Evolutionary conservation across 108 stramenopile genomes (phyloP).

Genomic region (Schizochytrium sp.): DNA sequence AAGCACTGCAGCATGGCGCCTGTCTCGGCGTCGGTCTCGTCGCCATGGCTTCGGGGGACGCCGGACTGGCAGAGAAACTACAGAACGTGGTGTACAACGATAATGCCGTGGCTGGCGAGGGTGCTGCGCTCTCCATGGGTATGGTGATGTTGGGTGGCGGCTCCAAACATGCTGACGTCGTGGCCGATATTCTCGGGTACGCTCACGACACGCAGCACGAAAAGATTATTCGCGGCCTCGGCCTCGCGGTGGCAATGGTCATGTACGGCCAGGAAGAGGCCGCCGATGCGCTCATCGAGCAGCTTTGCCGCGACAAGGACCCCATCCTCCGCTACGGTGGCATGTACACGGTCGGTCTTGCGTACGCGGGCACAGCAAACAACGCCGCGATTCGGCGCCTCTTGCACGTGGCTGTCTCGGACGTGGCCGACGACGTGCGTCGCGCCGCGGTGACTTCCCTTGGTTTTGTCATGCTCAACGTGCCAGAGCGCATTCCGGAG

Average conservation of each 20-base stretch:
- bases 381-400: constrained; percentile 89
- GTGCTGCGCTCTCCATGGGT: constrained; percentile 93
- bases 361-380: constrained; percentile 91
- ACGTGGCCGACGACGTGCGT: constrained; percentile 94
- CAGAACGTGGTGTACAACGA: constrained; percentile 86
- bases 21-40: constrained; percentile 95
- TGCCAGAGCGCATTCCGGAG: constrained; percentile 81
- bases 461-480: constrained; percentile 92
- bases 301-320: constrained; percentile 85
- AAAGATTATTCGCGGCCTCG: constrained; percentile 94
- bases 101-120: constrained; percentile 94
- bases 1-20: constrained; percentile 93
- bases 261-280: constrained; percentile 90
- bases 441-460: constrained; percentile 94
- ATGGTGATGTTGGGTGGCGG: constrained; percentile 85
- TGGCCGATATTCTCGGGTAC: constrained; percentile 81
- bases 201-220: constrained; percentile 94
- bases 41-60: constrained; percentile 75
- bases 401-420: constrained; percentile 93
- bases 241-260: constrained; percentile 86
- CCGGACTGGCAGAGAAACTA: constrained; percentile 68
- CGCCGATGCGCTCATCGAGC: constrained; percentile 87
- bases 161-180: constrained; percentile 59
- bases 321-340: constrained; percentile 95
- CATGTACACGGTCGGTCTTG: constrained; percentile 88